phyloP scores from a whole-genome alignment of 345 rosid species.

The Linum lewisii region DNA sequence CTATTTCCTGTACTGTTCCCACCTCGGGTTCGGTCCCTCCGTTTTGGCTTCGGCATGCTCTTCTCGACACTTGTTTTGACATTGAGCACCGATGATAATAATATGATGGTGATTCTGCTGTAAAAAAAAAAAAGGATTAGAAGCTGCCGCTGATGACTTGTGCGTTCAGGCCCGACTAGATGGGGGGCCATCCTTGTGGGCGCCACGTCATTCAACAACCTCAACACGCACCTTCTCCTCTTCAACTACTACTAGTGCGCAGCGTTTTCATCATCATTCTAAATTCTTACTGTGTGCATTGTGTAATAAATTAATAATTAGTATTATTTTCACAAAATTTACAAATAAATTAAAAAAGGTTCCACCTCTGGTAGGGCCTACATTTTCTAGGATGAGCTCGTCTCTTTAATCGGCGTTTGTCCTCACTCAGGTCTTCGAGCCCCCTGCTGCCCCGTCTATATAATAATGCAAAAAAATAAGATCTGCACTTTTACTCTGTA shows the following conservation, averaged over 20 bases:
- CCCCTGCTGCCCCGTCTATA: neutral
- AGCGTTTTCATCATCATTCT: neutral
- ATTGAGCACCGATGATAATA: too few relatives aligned
- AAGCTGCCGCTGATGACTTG: too few relatives aligned
- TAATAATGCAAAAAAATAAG: neutral
- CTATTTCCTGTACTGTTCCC: too few relatives aligned
- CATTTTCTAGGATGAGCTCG: slow-evolving; percentile 16
- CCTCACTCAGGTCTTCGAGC: neutral
- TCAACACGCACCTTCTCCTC: neutral
- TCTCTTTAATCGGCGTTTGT: slow-evolving; percentile 16
- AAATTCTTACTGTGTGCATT: neutral
- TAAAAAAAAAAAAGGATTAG: too few relatives aligned
- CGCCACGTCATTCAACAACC: too few relatives aligned
- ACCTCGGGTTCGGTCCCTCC: too few relatives aligned
- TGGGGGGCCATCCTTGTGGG: too few relatives aligned
- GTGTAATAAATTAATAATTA: slow-evolving; percentile 1
- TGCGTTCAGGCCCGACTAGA: too few relatives aligned
- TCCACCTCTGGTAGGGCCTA: slow-evolving; percentile 23
- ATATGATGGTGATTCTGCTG: too few relatives aligned
- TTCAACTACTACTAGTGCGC: neutral
- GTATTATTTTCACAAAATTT: too few relatives aligned
- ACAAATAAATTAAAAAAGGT: neutral
- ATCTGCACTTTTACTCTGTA: slow-evolving; percentile 19
- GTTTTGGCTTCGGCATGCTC: too few relatives aligned
- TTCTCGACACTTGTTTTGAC: too few relatives aligned